Evolutionary conservation across 768 basidiomycete species (phyloP).

Genomic region (Termitomyces sp.): DNA sequence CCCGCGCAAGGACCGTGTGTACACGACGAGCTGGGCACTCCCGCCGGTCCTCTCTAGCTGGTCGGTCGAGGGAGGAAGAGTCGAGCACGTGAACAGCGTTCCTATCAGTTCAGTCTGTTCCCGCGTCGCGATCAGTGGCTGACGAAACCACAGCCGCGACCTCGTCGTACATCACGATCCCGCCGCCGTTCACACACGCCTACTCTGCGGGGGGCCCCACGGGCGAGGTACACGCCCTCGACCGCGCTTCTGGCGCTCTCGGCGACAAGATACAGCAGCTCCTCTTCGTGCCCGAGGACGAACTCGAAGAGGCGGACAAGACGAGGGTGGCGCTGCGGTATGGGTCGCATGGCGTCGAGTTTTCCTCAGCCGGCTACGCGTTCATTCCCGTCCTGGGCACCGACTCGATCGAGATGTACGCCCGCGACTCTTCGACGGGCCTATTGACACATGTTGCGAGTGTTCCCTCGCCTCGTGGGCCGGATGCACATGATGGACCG

Average conservation of each 20-base stretch:
- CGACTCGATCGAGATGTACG: constrained; percentile 42
- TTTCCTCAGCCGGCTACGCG: constrained; percentile 31
- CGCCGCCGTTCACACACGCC: constrained; percentile 39
- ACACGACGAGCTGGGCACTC: constrained; percentile 46
- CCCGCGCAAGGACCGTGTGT: constrained; percentile 28
- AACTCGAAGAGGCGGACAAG: constrained; percentile 43
- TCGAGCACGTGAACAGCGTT: constrained; percentile 36
- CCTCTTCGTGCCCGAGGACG: constrained; percentile 37
- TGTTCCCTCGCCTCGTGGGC: constrained; percentile 32
- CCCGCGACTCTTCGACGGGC: constrained; percentile 25
- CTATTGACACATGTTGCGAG: constrained; percentile 30
- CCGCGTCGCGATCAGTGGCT: not conserved
- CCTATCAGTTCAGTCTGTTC: constrained; percentile 33
- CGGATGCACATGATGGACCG: constrained; percentile 37
- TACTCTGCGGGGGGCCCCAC: constrained; percentile 50
- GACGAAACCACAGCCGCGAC: constrained; percentile 33
- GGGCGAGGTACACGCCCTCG: constrained; percentile 40
- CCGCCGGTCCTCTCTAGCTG: constrained; percentile 44
- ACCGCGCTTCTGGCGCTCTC: constrained; percentile 31
- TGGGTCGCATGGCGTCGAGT: constrained; percentile 49
- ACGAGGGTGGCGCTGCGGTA: constrained; percentile 45
- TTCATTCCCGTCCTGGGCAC: constrained; percentile 49
- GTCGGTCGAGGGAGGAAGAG: constrained; percentile 29
- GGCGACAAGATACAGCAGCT: constrained; percentile 40
- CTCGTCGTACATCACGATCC: constrained; percentile 46